These are phyloP conservation scores for Ciborinia camelliae DNA, from an alignment of 2,329 filamentous ascomycete species.

Conservation along the genomic window DNA sequence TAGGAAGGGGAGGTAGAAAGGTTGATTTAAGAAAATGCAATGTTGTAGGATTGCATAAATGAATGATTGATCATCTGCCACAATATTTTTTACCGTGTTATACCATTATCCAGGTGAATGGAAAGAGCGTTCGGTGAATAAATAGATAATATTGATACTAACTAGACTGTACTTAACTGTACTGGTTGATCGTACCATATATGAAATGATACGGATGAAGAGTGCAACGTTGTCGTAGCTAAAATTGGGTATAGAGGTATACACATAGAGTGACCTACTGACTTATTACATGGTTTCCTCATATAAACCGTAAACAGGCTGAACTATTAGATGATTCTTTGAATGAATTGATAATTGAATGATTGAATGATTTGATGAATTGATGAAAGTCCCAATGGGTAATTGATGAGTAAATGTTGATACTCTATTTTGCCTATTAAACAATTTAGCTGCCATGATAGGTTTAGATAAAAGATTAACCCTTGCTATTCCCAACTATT, in stretches of 20 bases:
- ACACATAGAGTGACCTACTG: background rate
- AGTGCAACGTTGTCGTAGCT: constrained; percentile 7
- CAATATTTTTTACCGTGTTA: background rate
- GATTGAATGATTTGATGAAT: background rate
- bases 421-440: background rate
- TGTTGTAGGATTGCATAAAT: background rate
- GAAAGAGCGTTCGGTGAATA: constrained; percentile 1
- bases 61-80: background rate
- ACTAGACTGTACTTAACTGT: too few relatives aligned
- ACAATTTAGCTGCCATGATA: background rate
- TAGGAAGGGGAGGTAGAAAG: background rate
- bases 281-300: background rate
- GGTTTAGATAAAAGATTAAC: background rate
- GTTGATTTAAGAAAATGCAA: background rate
- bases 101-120: background rate
- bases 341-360: background rate
- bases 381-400: background rate
- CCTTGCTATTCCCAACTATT: background rate
- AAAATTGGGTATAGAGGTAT: background rate
- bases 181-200: background rate
- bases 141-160: background rate
- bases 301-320: constrained; percentile 11
- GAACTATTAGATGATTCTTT: background rate
- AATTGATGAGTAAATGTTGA: too few relatives aligned
- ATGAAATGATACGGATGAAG: constrained; percentile 1